Conservation (phyloP, 371 early-diverging fungal genomes). For the Batkoa obscura region DNA sequence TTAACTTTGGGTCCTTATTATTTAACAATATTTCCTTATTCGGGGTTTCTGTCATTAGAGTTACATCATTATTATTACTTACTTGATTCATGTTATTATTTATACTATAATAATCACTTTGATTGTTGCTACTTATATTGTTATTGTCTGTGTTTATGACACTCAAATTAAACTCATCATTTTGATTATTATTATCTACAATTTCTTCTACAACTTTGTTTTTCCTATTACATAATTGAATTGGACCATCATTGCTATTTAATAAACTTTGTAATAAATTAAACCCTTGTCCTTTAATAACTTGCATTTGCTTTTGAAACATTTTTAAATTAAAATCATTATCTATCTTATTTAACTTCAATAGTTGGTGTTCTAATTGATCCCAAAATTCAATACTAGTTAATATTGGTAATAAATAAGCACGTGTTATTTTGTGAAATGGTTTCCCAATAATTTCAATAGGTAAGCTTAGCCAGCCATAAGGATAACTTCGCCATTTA, state of each 20-base stretch:
- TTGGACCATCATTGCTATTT: constrained; percentile 27
- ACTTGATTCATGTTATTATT: too few relatives aligned
- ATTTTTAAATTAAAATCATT: constrained; percentile 55
- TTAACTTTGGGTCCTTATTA: too few relatives aligned
- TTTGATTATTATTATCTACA: constrained; percentile 9
- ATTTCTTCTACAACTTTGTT: constrained; percentile 25
- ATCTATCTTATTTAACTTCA: constrained; percentile 40
- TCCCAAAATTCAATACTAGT: constrained; percentile 64
- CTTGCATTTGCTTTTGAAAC: constrained; percentile 63
- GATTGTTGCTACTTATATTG: too few relatives aligned
- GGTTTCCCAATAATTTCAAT: constrained; percentile 28
- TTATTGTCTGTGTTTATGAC: too few relatives aligned
- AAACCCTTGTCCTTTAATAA: constrained; percentile 71
- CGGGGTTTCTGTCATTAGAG: too few relatives aligned
- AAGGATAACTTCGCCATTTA: constrained; percentile 72
- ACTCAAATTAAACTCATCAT: too few relatives aligned
- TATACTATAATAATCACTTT: too few relatives aligned
- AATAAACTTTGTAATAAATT: constrained; percentile 52
- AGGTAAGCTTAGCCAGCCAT: constrained; percentile 67
- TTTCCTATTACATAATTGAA: constrained; percentile 30
- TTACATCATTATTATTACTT: too few relatives aligned
- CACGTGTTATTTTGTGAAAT: constrained; percentile 44
- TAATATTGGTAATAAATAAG: constrained; percentile 38
- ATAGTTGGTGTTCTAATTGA: constrained; percentile 41
- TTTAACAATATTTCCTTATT: too few relatives aligned